These are phyloP conservation scores for Chrysoporthe deuterocubensis DNA, from an alignment of 2,329 filamentous ascomycete species.

Conservation along the genomic window DNA sequence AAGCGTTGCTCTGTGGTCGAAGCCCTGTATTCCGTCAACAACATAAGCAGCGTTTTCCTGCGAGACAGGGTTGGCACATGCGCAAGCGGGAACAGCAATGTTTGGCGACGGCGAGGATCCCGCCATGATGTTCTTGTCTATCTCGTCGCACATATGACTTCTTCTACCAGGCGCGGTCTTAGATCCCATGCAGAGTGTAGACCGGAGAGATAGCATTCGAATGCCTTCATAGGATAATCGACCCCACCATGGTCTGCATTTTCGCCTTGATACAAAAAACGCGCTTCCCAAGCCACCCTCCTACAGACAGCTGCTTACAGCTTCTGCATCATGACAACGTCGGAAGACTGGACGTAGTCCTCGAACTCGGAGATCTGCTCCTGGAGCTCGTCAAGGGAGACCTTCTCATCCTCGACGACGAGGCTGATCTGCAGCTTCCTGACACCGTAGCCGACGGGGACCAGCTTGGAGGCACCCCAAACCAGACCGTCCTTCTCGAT, in stretches of 20 bases:
- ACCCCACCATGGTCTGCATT: neutral
- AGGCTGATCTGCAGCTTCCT: slow-evolving; percentile 99
- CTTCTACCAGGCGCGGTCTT: neutral
- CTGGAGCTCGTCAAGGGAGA: slow-evolving; percentile 86
- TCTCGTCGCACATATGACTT: neutral
- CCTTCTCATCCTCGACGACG: slow-evolving; percentile 95
- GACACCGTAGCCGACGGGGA: slow-evolving; percentile 94
- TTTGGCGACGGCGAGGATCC: neutral
- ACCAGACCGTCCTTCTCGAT: slow-evolving; percentile 94
- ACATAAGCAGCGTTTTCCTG: neutral
- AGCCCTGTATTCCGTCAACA: neutral
- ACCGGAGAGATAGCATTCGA: neutral
- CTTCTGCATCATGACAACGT: slow-evolving; percentile 91
- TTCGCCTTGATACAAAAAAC: neutral
- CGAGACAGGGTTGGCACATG: neutral
- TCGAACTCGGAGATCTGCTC: slow-evolving; percentile 81
- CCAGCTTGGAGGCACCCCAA: slow-evolving; percentile 91
- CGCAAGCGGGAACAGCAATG: neutral
- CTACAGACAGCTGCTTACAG: slow-evolving; percentile 59
- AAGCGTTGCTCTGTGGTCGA: no score
- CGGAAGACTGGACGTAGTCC: slow-evolving; percentile 94
- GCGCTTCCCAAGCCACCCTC: neutral
- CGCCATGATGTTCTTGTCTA: slow-evolving; percentile 7
- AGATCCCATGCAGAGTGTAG: neutral
- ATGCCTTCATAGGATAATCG: neutral